Evolutionary conservation across 306 rosid species (phyloP), one percentile per base, ranked within the genome.

Genomic region (Adenanthera pavonina): DNA sequence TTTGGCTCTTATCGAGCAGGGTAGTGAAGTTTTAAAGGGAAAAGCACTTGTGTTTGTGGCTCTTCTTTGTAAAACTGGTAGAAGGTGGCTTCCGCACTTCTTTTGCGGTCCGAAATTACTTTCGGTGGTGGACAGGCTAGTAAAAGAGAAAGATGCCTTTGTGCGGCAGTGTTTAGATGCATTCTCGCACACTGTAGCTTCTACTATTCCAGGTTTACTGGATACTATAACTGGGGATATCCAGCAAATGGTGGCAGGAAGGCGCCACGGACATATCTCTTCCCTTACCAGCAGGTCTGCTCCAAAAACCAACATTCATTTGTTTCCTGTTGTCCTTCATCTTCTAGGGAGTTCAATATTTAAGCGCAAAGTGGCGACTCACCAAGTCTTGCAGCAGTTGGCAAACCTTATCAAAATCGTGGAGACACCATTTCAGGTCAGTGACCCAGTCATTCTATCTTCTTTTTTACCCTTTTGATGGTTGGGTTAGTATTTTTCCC

Each of bases 311-410:
- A 91, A 91, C 83, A 82, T 92, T 72, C 91, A 95, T 84, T 76
- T 89, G 84, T 91, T 93, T 86, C 99, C 99, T 13, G 98, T 95
- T 74, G 94, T 93, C 64, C 94, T 93, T 80, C 99, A 93, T 89
- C 95, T 95, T 86, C 97, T 95, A 51, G 93, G 92, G 76, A 95
- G 93, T 89, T 88, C 89, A 41, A 86, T 91, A 77, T 95, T 93
- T 81, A 93, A 92, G 92, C 93, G 78, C 84, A 92, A 90, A 91
- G 90, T 95, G 85, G 96, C 81, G 56, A 84, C 89, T 74, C 81
- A 70, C 56, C 97, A 94, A 70, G 93, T 95, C 38, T 82, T 95
- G 72, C 91, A 84, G 87, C 97, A 95, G 85, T 83, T 95, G 88
- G 94, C 93, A 41, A 94, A 89, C 86, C 89, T 93, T 81, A 82